Conservation (phyloP, 208 protist genomes). For the Trypanosoma congolense region DNA sequence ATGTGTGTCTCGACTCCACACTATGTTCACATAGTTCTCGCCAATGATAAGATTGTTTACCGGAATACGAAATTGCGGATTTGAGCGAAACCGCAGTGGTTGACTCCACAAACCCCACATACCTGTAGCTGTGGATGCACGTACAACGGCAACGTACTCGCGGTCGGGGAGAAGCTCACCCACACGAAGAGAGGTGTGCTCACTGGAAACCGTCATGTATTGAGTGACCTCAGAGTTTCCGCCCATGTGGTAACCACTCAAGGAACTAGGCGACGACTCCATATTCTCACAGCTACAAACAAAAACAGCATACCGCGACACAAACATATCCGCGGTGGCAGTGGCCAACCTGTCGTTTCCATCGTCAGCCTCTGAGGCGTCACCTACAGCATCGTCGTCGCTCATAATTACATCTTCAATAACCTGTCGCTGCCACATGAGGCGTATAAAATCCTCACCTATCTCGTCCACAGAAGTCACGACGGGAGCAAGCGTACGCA, state of each 20-base stretch:
- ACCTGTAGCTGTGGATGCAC: conserved; percentile 70
- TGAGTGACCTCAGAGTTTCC: conserved; percentile 63
- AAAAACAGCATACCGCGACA: conserved; percentile 78
- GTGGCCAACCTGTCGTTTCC: conserved; percentile 9
- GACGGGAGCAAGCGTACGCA: conserved; percentile 82
- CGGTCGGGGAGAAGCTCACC: conserved; percentile 74
- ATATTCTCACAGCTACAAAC: conserved; percentile 49
- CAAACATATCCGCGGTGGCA: conserved; percentile 55
- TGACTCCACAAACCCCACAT: conserved; percentile 87
- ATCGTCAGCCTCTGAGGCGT: conserved; percentile 11
- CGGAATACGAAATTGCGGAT: conserved; percentile 82
- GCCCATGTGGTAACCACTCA: conserved; percentile 73
- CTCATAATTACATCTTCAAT: conserved; percentile 13
- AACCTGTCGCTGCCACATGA: conserved; percentile 81
- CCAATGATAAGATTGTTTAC: conserved; percentile 83
- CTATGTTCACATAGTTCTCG: conserved; percentile 90
- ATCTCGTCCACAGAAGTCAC: conserved; percentile 83
- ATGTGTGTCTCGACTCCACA: conserved; percentile 70
- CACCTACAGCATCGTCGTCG: conserved; percentile 10
- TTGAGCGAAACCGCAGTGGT: conserved; percentile 83
- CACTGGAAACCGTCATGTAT: conserved; percentile 57
- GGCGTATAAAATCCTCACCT: conserved; percentile 87
- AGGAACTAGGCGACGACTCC: conserved; percentile 30
- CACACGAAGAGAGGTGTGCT: conserved; percentile 81
- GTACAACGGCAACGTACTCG: conserved; percentile 85